These are phyloP conservation scores for Vinca minor DNA, from an alignment of 257 asterid genomes.

Conservation along the genomic window DNA sequence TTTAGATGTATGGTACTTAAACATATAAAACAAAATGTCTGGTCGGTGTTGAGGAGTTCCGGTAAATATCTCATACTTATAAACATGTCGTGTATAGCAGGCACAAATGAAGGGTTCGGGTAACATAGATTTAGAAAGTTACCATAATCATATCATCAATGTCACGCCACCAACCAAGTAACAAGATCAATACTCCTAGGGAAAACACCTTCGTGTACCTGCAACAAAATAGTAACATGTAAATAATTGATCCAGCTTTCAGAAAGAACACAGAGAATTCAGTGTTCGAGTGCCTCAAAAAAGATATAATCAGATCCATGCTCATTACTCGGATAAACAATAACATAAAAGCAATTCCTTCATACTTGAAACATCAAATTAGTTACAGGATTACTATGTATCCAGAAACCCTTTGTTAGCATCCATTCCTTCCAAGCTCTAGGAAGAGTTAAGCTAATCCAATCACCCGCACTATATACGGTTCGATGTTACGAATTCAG, in stretches of 20 bases:
- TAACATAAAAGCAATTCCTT: background rate
- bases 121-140: too few species aligned
- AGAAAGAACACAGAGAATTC: background rate
- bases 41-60: too few species aligned
- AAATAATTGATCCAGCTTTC: background rate
- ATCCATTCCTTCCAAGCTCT: background rate
- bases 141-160: constrained; percentile 98
- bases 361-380: background rate
- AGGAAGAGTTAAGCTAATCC: background rate
- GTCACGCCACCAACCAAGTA: constrained; percentile 98
- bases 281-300: background rate
- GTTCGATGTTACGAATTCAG: too few species aligned
- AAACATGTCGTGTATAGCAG: too few species aligned
- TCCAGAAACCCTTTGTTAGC: background rate
- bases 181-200: constrained; percentile 62
- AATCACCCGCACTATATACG: background rate
- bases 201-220: constrained; percentile 57
- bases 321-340: background rate
- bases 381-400: background rate
- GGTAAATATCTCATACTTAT: too few species aligned
- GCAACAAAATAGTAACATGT: constrained; percentile 22
- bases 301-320: background rate
- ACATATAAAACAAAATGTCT: too few species aligned
- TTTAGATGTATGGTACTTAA: too few species aligned
- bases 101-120: too few species aligned